These are phyloP conservation scores for Eleusine coracana DNA, from an alignment of 176 grass and related monocot genomes.

Conservation along the genomic window DNA sequence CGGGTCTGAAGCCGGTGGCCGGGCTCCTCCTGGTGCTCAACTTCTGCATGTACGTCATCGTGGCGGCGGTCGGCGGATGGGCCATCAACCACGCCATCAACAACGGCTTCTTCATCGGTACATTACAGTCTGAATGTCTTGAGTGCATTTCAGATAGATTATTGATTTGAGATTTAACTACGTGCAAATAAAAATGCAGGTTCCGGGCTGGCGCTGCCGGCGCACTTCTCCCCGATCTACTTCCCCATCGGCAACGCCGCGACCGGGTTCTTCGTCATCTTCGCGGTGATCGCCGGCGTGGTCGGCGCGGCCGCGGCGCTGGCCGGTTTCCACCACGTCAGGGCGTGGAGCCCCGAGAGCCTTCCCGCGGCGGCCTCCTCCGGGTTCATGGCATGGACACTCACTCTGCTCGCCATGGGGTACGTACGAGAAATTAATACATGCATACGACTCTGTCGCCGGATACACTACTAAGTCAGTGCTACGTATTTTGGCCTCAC, in stretches of 20 bases:
- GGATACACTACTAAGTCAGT: no score
- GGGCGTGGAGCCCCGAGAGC: slow-evolving; percentile 61
- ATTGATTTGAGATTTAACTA: not conserved
- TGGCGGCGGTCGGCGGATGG: slow-evolving; percentile 84
- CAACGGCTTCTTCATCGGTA: slow-evolving; percentile 73
- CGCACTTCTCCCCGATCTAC: slow-evolving; percentile 86
- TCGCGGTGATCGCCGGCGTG: slow-evolving; percentile 77
- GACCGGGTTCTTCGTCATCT: slow-evolving; percentile 90
- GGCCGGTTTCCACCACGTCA: slow-evolving; percentile 62
- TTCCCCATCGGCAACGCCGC: slow-evolving; percentile 93
- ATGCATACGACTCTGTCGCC: no score
- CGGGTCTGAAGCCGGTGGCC: slow-evolving; percentile 57
- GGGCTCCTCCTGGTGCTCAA: slow-evolving; percentile 78
- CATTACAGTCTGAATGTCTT: not conserved
- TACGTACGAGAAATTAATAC: slow-evolving; percentile 35
- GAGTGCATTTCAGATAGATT: not conserved
- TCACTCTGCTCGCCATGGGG: slow-evolving; percentile 95
- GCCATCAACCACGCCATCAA: slow-evolving; percentile 86
- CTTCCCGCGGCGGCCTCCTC: slow-evolving; percentile 77
- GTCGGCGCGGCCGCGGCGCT: slow-evolving; percentile 79
- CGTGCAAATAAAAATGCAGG: slow-evolving; percentile 14
- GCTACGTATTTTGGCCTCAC: not conserved
- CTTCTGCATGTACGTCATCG: slow-evolving; percentile 89
- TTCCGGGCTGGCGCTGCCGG: slow-evolving; percentile 54
- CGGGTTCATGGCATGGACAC: slow-evolving; percentile 72